Evolutionary conservation across 176 grass and related monocot genomes (phyloP).

Genomic region (Alopecurus myosuroides): DNA sequence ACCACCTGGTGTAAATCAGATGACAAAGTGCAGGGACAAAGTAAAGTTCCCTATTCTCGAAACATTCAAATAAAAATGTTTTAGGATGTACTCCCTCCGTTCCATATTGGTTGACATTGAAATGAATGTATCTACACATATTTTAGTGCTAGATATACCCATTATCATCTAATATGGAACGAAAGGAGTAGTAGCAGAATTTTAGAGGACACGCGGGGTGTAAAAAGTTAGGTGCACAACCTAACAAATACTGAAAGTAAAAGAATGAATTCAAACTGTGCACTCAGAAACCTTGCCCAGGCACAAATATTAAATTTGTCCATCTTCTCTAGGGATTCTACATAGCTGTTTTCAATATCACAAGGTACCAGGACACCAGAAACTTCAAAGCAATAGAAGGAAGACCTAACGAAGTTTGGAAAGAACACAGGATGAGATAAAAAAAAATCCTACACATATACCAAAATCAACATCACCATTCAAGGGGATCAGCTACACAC

Average conservation of each 20-base stretch:
- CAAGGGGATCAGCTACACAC: background rate
- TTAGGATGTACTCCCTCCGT: no score
- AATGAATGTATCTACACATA: no score
- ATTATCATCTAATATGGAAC: no score
- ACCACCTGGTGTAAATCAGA: background rate
- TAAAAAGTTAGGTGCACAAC: background rate
- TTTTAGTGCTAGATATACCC: no score
- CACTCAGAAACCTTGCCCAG: background rate
- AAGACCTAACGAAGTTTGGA: background rate
- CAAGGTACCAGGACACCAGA: background rate
- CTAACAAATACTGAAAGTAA: background rate
- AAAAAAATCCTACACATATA: background rate
- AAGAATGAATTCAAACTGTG: background rate
- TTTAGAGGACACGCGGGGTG: background rate
- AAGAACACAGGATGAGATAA: background rate
- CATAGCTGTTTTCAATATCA: background rate
- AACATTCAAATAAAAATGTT: background rate
- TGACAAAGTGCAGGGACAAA: background rate
- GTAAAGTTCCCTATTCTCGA: background rate
- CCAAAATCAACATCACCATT: background rate
- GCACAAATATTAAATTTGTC: background rate
- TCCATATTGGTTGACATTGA: no score
- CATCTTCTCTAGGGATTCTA: background rate
- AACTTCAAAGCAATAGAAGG: background rate
- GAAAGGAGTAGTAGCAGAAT: no score